Evolutionary conservation across 108 stramenopile species (phyloP).

Genomic region (Conticribra weissflogii): DNA sequence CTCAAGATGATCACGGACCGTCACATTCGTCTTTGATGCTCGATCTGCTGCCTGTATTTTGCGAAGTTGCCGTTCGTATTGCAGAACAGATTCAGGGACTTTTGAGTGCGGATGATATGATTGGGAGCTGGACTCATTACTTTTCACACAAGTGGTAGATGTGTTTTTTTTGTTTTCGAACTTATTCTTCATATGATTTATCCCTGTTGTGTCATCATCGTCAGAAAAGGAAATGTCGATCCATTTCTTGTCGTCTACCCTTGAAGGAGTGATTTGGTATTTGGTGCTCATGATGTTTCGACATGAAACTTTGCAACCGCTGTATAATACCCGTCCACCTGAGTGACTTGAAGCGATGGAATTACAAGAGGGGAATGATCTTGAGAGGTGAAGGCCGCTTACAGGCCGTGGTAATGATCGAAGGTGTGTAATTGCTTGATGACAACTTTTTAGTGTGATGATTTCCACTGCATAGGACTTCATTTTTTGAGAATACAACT

Average conservation of each 20-base stretch:
- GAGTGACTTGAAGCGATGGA: too few species aligned
- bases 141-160: neutral
- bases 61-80: slow-evolving; percentile 77
- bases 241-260: neutral
- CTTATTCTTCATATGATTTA: neutral
- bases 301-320: too few species aligned
- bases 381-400: too few species aligned
- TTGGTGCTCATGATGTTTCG: slow-evolving; percentile 4
- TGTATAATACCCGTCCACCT: too few species aligned
- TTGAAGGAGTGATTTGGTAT: slow-evolving; percentile 1
- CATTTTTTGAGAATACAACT: too few species aligned
- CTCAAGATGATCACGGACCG: slow-evolving; percentile 47
- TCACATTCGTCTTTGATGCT: slow-evolving; percentile 41
- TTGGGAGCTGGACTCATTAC: neutral
- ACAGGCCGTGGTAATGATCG: too few species aligned
- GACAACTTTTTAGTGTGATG: too few species aligned
- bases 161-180: neutral
- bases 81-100: slow-evolving; percentile 76
- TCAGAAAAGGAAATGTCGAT: slow-evolving; percentile 3
- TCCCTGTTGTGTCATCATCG: neutral
- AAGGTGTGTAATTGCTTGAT: too few species aligned
- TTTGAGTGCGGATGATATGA: neutral
- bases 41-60: slow-evolving; percentile 60
- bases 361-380: too few species aligned
- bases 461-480: too few species aligned